Conservation (phyloP, 495 filamentous ascomycete species). For the Usnea hakonensis region DNA sequence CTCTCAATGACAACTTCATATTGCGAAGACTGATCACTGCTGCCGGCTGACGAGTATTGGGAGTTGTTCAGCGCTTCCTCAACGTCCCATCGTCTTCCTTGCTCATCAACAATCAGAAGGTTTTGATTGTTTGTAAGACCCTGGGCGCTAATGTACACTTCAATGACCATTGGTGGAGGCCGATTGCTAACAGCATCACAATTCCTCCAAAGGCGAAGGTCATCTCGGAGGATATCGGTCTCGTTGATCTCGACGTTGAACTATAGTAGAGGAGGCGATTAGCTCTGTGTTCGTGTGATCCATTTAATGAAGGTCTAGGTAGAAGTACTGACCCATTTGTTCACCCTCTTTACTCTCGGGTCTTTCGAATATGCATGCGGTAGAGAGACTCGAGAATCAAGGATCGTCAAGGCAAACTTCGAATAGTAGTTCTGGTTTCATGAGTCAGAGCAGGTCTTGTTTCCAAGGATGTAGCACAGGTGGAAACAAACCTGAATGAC, state of each 20-base stretch:
- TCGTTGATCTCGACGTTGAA: conserved; percentile 94
- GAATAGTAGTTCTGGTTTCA: conserved; percentile 71
- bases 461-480: conserved; percentile 14
- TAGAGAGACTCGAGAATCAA: conserved; percentile 67
- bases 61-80: conserved; percentile 68
- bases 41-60: conserved; percentile 44
- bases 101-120: conserved; percentile 76
- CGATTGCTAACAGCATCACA: conserved; percentile 68
- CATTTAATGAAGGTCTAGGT: not conserved
- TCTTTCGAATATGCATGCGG: conserved; percentile 53
- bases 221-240: conserved; percentile 73
- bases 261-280: conserved; percentile 38
- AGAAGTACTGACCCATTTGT: conserved; percentile 78
- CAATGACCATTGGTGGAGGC: conserved; percentile 81
- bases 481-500: conserved; percentile 67
- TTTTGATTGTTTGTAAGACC: conserved; percentile 77
- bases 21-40: conserved; percentile 35
- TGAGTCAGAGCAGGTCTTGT: conserved; percentile 7
- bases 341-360: conserved; percentile 56
- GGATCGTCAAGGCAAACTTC: conserved; percentile 79
- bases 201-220: conserved; percentile 68
- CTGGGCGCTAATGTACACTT: conserved; percentile 78
- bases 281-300: not conserved
- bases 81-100: conserved; percentile 89
- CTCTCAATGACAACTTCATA: conserved; percentile 78